Conservation (phyloP, 202 grass and related monocot genomes). For the Bolboschoenoplectus hybrid region DNA sequence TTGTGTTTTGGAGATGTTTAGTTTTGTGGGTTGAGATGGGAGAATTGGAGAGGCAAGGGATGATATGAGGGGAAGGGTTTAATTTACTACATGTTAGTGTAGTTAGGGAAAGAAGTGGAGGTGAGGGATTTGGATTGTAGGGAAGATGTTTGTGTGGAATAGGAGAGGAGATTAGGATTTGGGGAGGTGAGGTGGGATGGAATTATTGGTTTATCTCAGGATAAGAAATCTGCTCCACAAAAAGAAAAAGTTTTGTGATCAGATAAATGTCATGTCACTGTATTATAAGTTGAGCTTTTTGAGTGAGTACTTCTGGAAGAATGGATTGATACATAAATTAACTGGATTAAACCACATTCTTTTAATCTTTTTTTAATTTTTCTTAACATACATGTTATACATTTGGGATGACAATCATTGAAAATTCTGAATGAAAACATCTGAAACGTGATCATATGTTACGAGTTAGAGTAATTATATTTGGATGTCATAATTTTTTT, state of each 20-base stretch:
- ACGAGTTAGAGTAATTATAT: background rate
- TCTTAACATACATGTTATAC: background rate
- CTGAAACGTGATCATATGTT: background rate
- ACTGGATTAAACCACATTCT: background rate
- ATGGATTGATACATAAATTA: background rate
- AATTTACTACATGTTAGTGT: background rate
- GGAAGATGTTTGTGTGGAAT: constrained; percentile 25
- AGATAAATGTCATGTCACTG: background rate
- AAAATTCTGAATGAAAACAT: background rate
- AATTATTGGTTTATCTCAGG: constrained; percentile 39
- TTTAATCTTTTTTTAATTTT: background rate
- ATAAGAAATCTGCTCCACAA: constrained; percentile 31
- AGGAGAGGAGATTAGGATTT: constrained; percentile 30
- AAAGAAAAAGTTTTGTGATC: constrained; percentile 25
- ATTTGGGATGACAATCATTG: background rate
- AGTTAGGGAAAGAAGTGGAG: constrained; percentile 24
- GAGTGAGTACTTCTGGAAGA: background rate
- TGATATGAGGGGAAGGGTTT: constrained; percentile 31
- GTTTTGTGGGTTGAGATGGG: constrained; percentile 2
- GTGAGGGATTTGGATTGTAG: constrained; percentile 37
- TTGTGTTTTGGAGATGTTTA: background rate
- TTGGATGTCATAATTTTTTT: background rate
- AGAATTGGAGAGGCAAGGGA: constrained; percentile 7
- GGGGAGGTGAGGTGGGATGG: constrained; percentile 35
- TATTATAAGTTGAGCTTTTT: constrained; percentile 23